These are phyloP conservation scores for Venturia carpophila DNA, from an alignment of 2,329 filamentous ascomycete genomes.

Conservation along the genomic window DNA sequence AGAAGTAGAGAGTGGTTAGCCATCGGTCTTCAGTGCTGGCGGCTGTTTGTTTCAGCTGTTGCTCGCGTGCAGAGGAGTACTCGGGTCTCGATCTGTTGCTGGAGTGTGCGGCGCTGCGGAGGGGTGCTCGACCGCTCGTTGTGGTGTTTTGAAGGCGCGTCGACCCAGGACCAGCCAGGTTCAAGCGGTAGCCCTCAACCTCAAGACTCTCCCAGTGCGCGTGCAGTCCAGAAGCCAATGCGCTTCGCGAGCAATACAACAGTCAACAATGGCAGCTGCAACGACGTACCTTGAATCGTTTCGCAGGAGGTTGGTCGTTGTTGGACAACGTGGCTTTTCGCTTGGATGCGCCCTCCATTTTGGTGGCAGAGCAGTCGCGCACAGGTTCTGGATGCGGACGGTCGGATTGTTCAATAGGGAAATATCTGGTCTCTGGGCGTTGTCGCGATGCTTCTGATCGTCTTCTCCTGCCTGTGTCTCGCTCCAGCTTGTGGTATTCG, in stretches of 20 bases:
- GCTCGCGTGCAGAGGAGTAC: not conserved
- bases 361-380: not conserved
- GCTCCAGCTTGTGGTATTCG: not conserved
- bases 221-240: not conserved
- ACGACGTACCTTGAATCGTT: slow-evolving; percentile 6
- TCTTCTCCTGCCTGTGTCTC: too few relatives aligned
- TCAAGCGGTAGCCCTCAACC: not conserved
- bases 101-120: slow-evolving; percentile 5
- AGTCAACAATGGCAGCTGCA: slow-evolving; percentile 7
- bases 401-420: not conserved
- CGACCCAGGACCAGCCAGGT: not conserved
- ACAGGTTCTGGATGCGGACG: not conserved
- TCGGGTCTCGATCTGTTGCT: not conserved
- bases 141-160: slow-evolving; percentile 12
- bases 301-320: slow-evolving; percentile 8
- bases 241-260: not conserved
- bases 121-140: slow-evolving; percentile 4
- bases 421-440: not conserved
- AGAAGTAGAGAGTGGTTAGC: slow-evolving; percentile 8
- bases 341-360: slow-evolving; percentile 14
- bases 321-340: slow-evolving; percentile 7
- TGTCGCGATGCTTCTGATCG: not conserved
- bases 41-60: not conserved
- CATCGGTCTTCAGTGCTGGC: not conserved
- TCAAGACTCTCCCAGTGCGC: not conserved